Evolutionary conservation across 208 protist species (phyloP), one percentile per base, ranked within the genome.

Genomic region (Porcisia hertigi): DNA sequence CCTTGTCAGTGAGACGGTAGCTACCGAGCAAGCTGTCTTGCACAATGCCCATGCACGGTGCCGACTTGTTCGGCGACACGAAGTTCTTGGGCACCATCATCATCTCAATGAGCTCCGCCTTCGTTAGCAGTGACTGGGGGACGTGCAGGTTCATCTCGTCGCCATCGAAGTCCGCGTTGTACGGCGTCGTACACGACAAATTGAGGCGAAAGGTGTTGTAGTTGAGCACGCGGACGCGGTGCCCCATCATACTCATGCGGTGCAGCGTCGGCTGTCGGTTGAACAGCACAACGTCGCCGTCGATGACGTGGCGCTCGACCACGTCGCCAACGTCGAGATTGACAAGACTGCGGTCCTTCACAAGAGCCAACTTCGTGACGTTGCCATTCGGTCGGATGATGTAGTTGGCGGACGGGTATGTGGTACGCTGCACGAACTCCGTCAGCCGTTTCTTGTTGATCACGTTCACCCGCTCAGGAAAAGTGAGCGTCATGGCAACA

Each of bases 111-210:
- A 99, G 84, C 90, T 99, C 98, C 25, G 98, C 92, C 73, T 98
- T 94, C 12, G 98, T 98, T 73, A 99, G 86, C 36, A 99, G 73
- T 25, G 92, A 96, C 87, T 99, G 99, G 23, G 99, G 99, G 14
- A 99, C 97, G 87, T 99, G 99, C 69, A 99, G 79, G 88, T 99
- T 99, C 99, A 99, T 99, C 89, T 99, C 99, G 86, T 99, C 99
- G 66, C 99, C 99, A 89, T 99, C 99, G 80, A 99, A 99, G 86
- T 99, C 99, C 41, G 99, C 99, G 88, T 99, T 99, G 88, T 99
- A 99, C 60, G 99, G 99, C 47, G 98, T 98, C 0, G 99, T 99
- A 70, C 98, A 98, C 47, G 92, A 99, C 8, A 99, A 91, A 89
- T 99, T 99, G 4, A 99, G 88, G 73, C 99, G 95, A 82, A 99